Evolutionary conservation across 129 eudicot genomes (phyloP).

Genomic region (Tagetes erecta): DNA sequence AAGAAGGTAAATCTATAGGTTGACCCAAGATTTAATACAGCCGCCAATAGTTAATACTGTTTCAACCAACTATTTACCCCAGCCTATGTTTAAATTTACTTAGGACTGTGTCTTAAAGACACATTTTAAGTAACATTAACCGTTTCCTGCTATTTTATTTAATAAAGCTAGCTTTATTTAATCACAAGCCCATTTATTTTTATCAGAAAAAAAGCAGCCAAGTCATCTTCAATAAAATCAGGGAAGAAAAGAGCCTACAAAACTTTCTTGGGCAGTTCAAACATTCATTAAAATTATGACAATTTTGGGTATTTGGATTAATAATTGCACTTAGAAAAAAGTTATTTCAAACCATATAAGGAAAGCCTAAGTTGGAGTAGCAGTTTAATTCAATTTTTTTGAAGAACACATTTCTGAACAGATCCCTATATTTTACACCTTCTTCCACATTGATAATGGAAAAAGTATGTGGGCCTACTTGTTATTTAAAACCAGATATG

Average conservation of each 20-base stretch:
- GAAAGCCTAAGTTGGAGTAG: conserved; percentile 33
- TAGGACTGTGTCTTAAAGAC: not conserved
- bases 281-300: conserved; percentile 6
- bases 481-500: conserved; percentile 27
- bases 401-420: conserved; percentile 27
- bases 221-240: conserved; percentile 11
- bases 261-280: conserved; percentile 42
- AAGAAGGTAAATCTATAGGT: conserved; percentile 23
- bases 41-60: conserved; percentile 28
- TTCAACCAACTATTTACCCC: conserved; percentile 19
- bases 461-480: conserved; percentile 40
- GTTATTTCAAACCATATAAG: conserved; percentile 30
- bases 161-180: too few species aligned
- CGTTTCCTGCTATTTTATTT: not conserved
- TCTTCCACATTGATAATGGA: conserved; percentile 20
- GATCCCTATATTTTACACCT: conserved; percentile 31
- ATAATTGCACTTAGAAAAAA: conserved; percentile 19
- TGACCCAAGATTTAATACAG: conserved; percentile 17
- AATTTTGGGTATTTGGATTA: conserved; percentile 31
- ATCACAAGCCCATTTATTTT: too few species aligned
- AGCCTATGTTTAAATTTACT: conserved; percentile 5
- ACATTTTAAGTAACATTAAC: not conserved
- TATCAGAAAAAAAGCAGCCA: not conserved
- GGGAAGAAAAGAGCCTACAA: conserved; percentile 14
- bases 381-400: conserved; percentile 17